Base-by-base conservation (phyloP, 176 grass and related monocot genomes). In the Eleusine indica region DNA sequence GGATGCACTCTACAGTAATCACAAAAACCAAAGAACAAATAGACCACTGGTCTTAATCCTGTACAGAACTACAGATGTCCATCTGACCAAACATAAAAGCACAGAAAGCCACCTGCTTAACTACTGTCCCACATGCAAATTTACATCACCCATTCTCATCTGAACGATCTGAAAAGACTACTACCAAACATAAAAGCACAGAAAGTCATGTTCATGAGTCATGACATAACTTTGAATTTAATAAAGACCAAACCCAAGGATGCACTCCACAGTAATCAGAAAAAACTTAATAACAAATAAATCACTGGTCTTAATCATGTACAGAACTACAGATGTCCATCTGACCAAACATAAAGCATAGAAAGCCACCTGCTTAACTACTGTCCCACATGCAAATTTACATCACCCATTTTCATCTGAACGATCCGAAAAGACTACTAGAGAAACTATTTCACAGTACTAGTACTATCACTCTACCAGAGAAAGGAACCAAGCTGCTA, bases 61-160 rank as follows among this genome's bases (percentile, higher is more conserved):
- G 60, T 12, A 29, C 60, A 63, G 25, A 63, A 29, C 44, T 9
- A 46, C 44, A 46, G 44, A 46, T 29, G 60, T n/a, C 0, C 12
- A 83, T n/a, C 74, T 28, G 1, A 53, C 56, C 22, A 73, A 83
- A 58, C 4, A 64, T 30, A 44, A 87, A 53, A 25, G 66, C 73
- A 76, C 13, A 71, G 16, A 48, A 29, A 30, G 7, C 4, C 9
- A 71, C 30, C 65, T 16, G 6, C 63, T 53, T 56, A 3, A n/a
- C 66, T 40, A 30, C 5, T 82, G 16, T 29, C 12, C 65, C 63
- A 29, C 40, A 76, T 19, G 6, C 9, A 41, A 47, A 9, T 19
- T 49, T 49, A 9, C 47, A 56, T 21, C 53, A 56, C 17, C 15
- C 53, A 61, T 78, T 73, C 63, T 22, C 19, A 66, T 25, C 60